Base-by-base conservation (phyloP, 495 filamentous ascomycete species). In the Emericellopsis terricola region DNA sequence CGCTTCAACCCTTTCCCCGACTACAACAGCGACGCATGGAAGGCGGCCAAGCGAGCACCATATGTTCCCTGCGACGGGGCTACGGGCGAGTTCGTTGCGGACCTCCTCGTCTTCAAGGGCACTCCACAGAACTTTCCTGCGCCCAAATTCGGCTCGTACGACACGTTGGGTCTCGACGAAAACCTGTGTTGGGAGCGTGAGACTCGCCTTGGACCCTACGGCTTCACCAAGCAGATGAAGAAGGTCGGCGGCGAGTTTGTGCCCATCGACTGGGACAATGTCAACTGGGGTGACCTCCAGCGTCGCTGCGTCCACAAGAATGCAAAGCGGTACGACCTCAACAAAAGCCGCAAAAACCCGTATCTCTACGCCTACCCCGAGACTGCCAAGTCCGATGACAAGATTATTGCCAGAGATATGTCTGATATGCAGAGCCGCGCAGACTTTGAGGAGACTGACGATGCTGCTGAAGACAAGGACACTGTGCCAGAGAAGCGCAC, bases 161-260 rank as follows among this genome's bases (percentile, higher is more conserved):
- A 66, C 4, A 50, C 78, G 30, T 51, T 94, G 14, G 77, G 76
- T 0, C 62, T 93, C 28, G 71, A 75, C 32, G 67, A 80, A 32
- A 74, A 89, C 47, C 57, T 94, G 29, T 97, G 89, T 57, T 97
- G 89, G 51, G 89, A 96, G 45, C 67, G 89, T 6, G 83, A 80
- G 49, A 86, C 84, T 15, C 66, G 86, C 28, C 55, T 92, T 11
- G 82, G 83, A 0, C 71, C 74, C 10, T 97, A 96, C 46, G 86
- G 86, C 0, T 62, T 76, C 36, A 68, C 69, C 10, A 43, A 56
- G 9, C 47, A 50, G 5, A 32, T 41, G 16, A 49, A 52, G 15
- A 53, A 56, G 32, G 46, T 52, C 5, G 42, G 46, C 29, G 39
- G 55, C 24, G 44, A 42, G 8, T n/a, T 26, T 2, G 21, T 24